phyloP scores from a whole-genome alignment of 1,284 basidiomycete genomes.

The Moesziomyces sp. region DNA sequence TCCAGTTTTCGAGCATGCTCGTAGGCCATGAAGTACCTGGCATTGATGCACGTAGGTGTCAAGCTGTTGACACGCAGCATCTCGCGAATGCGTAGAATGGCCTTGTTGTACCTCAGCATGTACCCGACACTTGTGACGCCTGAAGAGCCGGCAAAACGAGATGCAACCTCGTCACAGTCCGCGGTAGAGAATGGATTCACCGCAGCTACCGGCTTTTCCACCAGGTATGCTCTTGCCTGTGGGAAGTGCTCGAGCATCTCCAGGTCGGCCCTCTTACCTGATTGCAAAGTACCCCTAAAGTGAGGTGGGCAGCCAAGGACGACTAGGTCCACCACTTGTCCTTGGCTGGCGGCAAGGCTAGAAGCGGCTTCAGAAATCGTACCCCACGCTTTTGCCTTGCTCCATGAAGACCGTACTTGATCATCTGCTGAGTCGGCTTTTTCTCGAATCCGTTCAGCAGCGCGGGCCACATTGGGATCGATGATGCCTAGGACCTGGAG shows the following conservation, averaged over 20 bases:
- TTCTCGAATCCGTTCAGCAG: slow-evolving; percentile 28
- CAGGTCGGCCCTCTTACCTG: slow-evolving; percentile 28
- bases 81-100: slow-evolving; percentile 23
- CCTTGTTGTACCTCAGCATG: slow-evolving; percentile 46
- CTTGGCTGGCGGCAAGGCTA: not conserved
- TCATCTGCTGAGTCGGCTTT: slow-evolving; percentile 7
- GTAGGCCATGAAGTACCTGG: slow-evolving; percentile 61
- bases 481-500: slow-evolving; percentile 51
- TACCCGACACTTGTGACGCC: slow-evolving; percentile 52
- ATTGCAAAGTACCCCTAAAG: slow-evolving; percentile 26
- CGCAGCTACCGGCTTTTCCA: slow-evolving; percentile 64
- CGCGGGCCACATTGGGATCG: slow-evolving; percentile 45
- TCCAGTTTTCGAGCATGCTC: slow-evolving; percentile 44
- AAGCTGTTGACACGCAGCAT: slow-evolving; percentile 22
- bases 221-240: slow-evolving; percentile 31
- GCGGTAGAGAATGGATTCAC: slow-evolving; percentile 23
- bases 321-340: slow-evolving; percentile 35
- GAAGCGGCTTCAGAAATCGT: slow-evolving; percentile 4
- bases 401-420: slow-evolving; percentile 8
- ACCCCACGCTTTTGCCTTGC: slow-evolving; percentile 9
- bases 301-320: slow-evolving; percentile 42
- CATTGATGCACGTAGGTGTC: slow-evolving; percentile 36
- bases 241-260: slow-evolving; percentile 28
- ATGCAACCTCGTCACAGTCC: slow-evolving; percentile 34
- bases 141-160: slow-evolving; percentile 4